phyloP scores from a whole-genome alignment of 805 yeast genomes.

The Spathaspora girioi region DNA sequence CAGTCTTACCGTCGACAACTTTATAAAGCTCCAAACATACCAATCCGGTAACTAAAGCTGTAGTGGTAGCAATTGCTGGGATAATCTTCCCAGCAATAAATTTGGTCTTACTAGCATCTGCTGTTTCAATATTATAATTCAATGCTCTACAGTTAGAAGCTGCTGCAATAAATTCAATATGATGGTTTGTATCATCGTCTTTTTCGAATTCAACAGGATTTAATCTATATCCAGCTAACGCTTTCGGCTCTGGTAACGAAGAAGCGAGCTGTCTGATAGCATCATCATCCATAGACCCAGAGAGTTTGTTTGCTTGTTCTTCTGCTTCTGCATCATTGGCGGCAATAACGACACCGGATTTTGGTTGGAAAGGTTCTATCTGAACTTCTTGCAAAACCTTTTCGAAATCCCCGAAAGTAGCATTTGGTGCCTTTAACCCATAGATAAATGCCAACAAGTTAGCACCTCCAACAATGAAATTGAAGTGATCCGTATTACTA shows the following conservation, averaged over 20 bases:
- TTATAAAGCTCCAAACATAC: constrained; percentile 90
- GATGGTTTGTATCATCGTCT: constrained; percentile 96
- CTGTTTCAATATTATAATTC: constrained; percentile 84
- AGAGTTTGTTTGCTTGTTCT: constrained; percentile 54
- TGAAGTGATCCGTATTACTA: constrained; percentile 70
- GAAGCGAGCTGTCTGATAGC: constrained; percentile 68
- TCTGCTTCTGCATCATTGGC: constrained; percentile 86
- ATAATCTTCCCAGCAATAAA: constrained; percentile 97
- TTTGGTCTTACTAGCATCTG: constrained; percentile 86
- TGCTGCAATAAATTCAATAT: constrained; percentile 92
- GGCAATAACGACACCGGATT: constrained; percentile 73
- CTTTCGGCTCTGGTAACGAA: constrained; percentile 81
- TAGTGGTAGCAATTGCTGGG: constrained; percentile 98
- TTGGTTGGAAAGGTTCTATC: constrained; percentile 63
- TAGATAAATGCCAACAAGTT: constrained; percentile 86
- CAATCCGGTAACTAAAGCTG: constrained; percentile 95
- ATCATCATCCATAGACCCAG: constrained; percentile 50
- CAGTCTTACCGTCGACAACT: constrained; percentile 71
- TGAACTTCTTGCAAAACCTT: constrained; percentile 48
- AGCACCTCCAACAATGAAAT: constrained; percentile 86
- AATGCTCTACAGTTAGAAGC: constrained; percentile 95
- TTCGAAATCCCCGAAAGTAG: constrained; percentile 48
- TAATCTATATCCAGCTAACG: constrained; percentile 84
- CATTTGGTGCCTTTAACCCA: constrained; percentile 78
- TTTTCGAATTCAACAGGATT: constrained; percentile 94